Evolutionary conservation across 2,329 filamentous ascomycete species (phyloP), one percentile per base, ranked within the genome.

Genomic region (Epichloe sibirici): DNA sequence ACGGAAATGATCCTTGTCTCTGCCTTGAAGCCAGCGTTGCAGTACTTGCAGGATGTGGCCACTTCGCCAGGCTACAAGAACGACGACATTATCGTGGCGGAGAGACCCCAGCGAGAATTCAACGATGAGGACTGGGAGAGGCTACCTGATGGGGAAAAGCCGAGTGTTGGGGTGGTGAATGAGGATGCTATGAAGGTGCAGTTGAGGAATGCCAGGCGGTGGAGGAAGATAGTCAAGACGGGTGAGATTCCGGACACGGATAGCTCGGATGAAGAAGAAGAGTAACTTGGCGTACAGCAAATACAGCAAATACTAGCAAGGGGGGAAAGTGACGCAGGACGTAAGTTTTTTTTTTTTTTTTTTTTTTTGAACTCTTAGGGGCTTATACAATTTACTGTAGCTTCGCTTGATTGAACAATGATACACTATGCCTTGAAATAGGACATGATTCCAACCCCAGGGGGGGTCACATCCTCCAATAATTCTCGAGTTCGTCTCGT

Each of bases 1-100:
- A 69, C 70, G 7, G 87, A 94, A 64, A 71, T 73, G 39, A 76
- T 88, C 55, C 74, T 90, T 50, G 71, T 84, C 12, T 65, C 63
- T 11, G 75, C 78, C 0, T 76, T 79, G 56, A 59, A 63, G 12
- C 65, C 70, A 2, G 76, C 87, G 28, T 65, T 88, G 2, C 65
- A 69, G 40, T 90, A 83, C 75, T 71, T 90, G 38, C 69, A 80
- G 48, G 69, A 78, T 39, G 74, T 85, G 12, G 74, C 78, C 5
- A 62, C 67, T 2, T 57, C 63, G 3, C 53, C 62, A 0, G 55
- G 55, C 5, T 76, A 72, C 53, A 57, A 59, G 49, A 77, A 78
- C 55, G 69, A 70, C 0, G 57, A 61, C 8, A 63, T 73, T 40
- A 53, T 61, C 1, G 61, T 72, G 21, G 53, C 58, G 15, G 59